Percentiles rank a stretch among this genome's conserved stretches.
phyloP scores from a whole-genome alignment of 177 flowering plant genomes.

The Vitis hybrid region DNA sequence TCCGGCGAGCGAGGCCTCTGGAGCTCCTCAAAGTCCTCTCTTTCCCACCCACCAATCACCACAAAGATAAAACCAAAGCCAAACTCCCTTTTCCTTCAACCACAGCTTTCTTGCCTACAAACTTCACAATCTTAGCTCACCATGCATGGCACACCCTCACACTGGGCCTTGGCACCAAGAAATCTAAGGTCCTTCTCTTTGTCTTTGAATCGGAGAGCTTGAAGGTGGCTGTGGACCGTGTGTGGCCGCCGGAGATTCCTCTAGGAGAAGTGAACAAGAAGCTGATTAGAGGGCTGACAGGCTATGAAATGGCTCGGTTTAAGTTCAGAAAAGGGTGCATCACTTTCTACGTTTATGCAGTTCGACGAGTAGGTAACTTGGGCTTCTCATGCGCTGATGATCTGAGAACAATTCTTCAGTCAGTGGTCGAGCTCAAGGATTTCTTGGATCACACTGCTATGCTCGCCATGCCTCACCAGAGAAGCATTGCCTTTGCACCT shows the following conservation, averaged over 20 bases:
- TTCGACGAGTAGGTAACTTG: constrained; percentile 41
- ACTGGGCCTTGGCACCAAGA: constrained; percentile 91
- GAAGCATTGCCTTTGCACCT: constrained; percentile 50
- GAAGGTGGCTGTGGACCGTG: constrained; percentile 53
- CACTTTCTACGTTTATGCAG: constrained; percentile 88
- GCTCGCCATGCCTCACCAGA: constrained; percentile 90
- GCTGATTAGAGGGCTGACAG: constrained; percentile 58
- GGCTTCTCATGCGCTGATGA: constrained; percentile 76
- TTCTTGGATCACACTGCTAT: constrained; percentile 96
- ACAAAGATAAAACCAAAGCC: constrained; percentile 10
- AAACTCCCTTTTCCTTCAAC: constrained; percentile 58
- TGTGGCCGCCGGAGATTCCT: constrained; percentile 84
- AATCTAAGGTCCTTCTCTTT: constrained; percentile 80
- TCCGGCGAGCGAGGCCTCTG: constrained; percentile 67
- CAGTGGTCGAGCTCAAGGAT: constrained; percentile 77
- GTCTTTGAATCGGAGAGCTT: constrained; percentile 68
- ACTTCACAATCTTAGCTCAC: constrained; percentile 95
- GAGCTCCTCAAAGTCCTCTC: constrained; percentile 73
- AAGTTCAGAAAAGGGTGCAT: constrained; percentile 93
- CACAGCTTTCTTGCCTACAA: constrained; percentile 78
- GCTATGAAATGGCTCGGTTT: constrained; percentile 88
- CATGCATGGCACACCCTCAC: constrained; percentile 98
- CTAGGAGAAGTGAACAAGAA: constrained; percentile 86
- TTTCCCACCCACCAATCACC: constrained; percentile 31
- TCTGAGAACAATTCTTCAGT: constrained; percentile 55